phyloP scores from a whole-genome alignment of 805 yeast species.

The Yarrowia sp. region DNA sequence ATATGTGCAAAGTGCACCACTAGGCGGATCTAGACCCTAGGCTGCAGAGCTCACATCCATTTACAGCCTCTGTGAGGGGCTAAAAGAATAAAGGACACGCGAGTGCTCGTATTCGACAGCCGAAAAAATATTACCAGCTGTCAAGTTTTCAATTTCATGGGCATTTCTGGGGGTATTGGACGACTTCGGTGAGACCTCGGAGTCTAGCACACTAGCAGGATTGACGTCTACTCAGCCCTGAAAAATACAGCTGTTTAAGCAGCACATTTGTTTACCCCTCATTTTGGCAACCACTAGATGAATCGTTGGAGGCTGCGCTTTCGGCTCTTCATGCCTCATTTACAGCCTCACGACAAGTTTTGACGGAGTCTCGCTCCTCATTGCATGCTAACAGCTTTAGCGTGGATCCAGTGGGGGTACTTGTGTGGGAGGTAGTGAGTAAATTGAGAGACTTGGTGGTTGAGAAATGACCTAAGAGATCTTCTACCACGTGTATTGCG shows the following conservation, averaged over 20 bases:
- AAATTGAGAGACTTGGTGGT: not conserved
- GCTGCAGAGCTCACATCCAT: not conserved
- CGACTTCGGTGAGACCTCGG: constrained; percentile 7
- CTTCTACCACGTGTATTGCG: not conserved
- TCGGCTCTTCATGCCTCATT: not conserved
- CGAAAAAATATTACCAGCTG: not conserved
- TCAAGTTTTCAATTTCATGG: not conserved
- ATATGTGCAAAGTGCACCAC: constrained; percentile 9
- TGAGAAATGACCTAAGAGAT: not conserved
- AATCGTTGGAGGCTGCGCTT: not conserved
- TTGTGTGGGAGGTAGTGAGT: not conserved
- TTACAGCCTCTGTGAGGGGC: constrained; percentile 2
- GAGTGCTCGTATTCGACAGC: not conserved
- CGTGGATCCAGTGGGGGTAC: constrained; percentile 9
- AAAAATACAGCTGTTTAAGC: not conserved
- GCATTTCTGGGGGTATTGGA: not conserved
- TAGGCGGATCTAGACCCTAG: constrained; percentile 13
- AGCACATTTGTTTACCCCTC: not conserved
- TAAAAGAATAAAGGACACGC: not conserved
- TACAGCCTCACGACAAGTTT: not conserved
- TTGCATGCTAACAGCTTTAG: constrained; percentile 1
- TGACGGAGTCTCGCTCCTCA: not conserved
- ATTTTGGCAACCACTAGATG: not conserved
- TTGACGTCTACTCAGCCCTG: not conserved
- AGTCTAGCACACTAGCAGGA: not conserved